A percentile compares a stretch with the other conserved stretches of the same genome.
Evolutionary conservation across 805 yeast species (phyloP).

Genomic region (Cyberlindnera americana): DNA sequence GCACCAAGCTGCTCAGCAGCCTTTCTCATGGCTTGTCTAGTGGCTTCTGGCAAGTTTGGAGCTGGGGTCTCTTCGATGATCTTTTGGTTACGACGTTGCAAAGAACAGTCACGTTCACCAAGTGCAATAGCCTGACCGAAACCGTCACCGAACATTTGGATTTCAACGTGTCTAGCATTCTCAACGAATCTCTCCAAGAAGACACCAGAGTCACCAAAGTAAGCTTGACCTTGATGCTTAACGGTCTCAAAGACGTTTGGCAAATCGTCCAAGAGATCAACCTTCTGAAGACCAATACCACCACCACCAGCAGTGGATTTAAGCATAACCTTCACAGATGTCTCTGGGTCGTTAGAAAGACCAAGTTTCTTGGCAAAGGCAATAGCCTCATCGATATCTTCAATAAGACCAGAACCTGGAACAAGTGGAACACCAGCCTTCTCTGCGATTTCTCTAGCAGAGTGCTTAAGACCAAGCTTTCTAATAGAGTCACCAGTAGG

Average conservation of each 20-base stretch:
- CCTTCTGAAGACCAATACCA: conserved; percentile 95
- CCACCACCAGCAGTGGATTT: conserved; percentile 99
- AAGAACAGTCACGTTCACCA: conserved; percentile 97
- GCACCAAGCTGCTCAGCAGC: conserved; percentile 85
- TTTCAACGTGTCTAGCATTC: conserved; percentile 93
- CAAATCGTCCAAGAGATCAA: conserved; percentile 76
- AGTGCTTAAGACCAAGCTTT: conserved; percentile 88
- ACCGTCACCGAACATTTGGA: conserved; percentile 97
- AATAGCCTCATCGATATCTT: conserved; percentile 68
- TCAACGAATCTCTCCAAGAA: conserved; percentile 93
- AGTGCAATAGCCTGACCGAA: conserved; percentile 86
- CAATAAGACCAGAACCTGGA: conserved; percentile 91
- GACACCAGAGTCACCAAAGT: conserved; percentile 94
- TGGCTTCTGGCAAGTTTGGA: conserved; percentile 80
- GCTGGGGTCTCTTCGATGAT: conserved; percentile 98
- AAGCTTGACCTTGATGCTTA: conserved; percentile 88
- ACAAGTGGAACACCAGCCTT: conserved; percentile 93
- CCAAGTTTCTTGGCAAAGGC: conserved; percentile 68
- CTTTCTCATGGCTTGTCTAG: conserved; percentile 68
- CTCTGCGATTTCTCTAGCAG: conserved; percentile 92
- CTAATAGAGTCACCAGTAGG: conserved; percentile 93
- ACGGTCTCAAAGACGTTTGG: conserved; percentile 85
- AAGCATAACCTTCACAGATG: conserved; percentile 86
- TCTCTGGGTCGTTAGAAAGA: conserved; percentile 29
- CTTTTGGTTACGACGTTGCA: conserved; percentile 96